Evolutionary conservation across 352 stramenopile species (phyloP).

Genomic region (Pythium pyrilobum): DNA sequence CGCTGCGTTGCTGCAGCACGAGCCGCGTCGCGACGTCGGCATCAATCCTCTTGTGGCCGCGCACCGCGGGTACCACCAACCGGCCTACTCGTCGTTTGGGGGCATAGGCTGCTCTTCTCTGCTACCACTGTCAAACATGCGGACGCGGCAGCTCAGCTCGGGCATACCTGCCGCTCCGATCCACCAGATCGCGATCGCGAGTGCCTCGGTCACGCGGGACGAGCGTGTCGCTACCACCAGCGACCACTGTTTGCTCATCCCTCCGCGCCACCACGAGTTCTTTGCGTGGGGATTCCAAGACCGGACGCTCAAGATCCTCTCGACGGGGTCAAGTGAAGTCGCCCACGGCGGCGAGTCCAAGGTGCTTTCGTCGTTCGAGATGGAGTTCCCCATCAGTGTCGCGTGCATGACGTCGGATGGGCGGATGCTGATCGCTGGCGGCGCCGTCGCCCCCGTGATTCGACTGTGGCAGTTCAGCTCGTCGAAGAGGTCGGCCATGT

Average conservation of each 20-base stretch:
- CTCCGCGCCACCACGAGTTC: constrained; percentile 57
- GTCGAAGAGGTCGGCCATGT: constrained; percentile 13
- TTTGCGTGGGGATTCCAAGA: constrained; percentile 70
- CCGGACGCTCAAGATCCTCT: constrained; percentile 53
- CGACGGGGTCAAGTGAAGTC: constrained; percentile 32
- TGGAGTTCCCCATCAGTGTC: constrained; percentile 47
- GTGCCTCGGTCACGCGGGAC: constrained; percentile 41
- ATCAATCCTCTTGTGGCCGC: constrained; percentile 40
- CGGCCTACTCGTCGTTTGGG: background rate
- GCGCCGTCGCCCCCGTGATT: constrained; percentile 34
- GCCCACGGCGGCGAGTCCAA: constrained; percentile 50
- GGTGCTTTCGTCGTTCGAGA: constrained; percentile 50
- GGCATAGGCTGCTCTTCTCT: too few species aligned
- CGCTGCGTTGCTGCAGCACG: constrained; percentile 41
- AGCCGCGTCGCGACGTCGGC: constrained; percentile 38
- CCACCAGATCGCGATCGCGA: constrained; percentile 40
- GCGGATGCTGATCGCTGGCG: constrained; percentile 50
- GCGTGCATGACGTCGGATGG: constrained; percentile 59
- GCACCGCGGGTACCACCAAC: constrained; percentile 26
- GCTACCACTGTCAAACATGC: background rate
- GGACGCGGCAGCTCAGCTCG: constrained; percentile 26
- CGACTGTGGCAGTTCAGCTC: constrained; percentile 47
- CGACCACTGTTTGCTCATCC: constrained; percentile 51
- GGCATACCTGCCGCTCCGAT: constrained; percentile 28
- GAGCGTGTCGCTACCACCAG: constrained; percentile 38